phyloP scores from a whole-genome alignment of 768 basidiomycete species.

The Dictyophora rubrovolvata region DNA sequence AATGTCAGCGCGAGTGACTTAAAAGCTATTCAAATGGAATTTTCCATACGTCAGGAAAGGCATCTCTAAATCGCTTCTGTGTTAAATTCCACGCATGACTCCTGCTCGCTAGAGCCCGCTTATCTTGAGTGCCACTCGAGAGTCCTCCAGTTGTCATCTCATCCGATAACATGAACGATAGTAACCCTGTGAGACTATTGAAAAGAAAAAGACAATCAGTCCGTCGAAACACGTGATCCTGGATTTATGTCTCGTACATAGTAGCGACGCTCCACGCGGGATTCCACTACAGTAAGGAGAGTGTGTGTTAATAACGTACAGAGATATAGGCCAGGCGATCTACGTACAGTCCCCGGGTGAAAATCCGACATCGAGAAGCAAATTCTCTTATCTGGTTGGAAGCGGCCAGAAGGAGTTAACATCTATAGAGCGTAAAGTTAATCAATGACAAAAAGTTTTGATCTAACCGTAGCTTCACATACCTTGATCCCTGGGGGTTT shows the following conservation, averaged over 20 bases:
- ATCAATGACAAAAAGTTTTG: slow-evolving; percentile 3
- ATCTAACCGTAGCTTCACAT: slow-evolving; percentile 11
- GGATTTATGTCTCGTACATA: slow-evolving; percentile 49
- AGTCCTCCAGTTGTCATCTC: slow-evolving; percentile 96
- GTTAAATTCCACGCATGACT: slow-evolving; percentile 82
- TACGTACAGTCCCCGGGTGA: slow-evolving; percentile 75
- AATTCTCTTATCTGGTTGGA: slow-evolving; percentile 88
- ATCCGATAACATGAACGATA: slow-evolving; percentile 91
- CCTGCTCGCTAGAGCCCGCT: slow-evolving; percentile 60
- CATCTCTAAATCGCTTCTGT: slow-evolving; percentile 74
- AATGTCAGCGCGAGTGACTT: slow-evolving; percentile 11
- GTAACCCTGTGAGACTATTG: slow-evolving; percentile 75
- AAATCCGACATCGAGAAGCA: slow-evolving; percentile 98
- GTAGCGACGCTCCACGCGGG: slow-evolving; percentile 94
- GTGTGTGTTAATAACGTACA: not conserved
- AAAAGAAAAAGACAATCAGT: slow-evolving; percentile 9
- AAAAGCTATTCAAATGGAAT: not conserved
- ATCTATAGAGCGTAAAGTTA: slow-evolving; percentile 39
- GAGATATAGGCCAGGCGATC: not conserved
- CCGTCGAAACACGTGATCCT: slow-evolving; percentile 8
- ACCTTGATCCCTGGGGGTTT: slow-evolving; percentile 97
- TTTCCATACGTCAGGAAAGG: slow-evolving; percentile 75
- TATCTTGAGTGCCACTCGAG: slow-evolving; percentile 69
- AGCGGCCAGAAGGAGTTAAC: slow-evolving; percentile 85
- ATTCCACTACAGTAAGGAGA: slow-evolving; percentile 56